These are phyloP conservation scores for Taiozyma onychis DNA, from an alignment of 1,139 yeast genomes.

Conservation along the genomic window DNA sequence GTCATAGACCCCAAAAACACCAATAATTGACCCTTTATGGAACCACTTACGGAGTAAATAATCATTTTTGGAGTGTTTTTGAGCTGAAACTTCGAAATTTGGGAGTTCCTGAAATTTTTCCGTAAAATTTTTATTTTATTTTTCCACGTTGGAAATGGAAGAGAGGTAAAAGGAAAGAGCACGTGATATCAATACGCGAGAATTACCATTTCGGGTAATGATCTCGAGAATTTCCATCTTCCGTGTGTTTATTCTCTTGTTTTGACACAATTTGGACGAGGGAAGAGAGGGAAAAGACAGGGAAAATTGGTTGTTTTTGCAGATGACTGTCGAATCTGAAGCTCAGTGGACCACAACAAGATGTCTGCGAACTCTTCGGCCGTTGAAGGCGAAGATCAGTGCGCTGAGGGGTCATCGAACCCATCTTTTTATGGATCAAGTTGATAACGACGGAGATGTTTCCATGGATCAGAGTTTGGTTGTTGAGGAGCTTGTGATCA, in stretches of 20 bases:
- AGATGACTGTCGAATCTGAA: neutral
- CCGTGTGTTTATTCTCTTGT: neutral
- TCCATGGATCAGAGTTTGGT: neutral
- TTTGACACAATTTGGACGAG: neutral
- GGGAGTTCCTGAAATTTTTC: neutral
- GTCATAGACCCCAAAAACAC: neutral
- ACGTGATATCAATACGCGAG: neutral
- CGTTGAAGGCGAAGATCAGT: neutral
- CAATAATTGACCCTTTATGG: neutral
- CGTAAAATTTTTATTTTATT: neutral
- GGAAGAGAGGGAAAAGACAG: neutral
- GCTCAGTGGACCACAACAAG: neutral
- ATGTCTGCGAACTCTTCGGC: neutral
- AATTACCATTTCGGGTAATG: neutral
- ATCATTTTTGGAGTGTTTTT: slow-evolving; percentile 10
- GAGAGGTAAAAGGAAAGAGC: neutral
- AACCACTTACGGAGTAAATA: slow-evolving; percentile 15
- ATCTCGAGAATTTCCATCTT: neutral
- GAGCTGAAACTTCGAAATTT: neutral
- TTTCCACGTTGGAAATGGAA: neutral
- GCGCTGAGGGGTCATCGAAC: neutral
- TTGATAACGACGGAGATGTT: neutral
- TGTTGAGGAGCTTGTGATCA: neutral
- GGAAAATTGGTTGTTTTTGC: neutral
- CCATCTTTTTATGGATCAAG: neutral